phyloP scores from a whole-genome alignment of 2,329 filamentous ascomycete genomes.

The Thermoascus crustaceus region DNA sequence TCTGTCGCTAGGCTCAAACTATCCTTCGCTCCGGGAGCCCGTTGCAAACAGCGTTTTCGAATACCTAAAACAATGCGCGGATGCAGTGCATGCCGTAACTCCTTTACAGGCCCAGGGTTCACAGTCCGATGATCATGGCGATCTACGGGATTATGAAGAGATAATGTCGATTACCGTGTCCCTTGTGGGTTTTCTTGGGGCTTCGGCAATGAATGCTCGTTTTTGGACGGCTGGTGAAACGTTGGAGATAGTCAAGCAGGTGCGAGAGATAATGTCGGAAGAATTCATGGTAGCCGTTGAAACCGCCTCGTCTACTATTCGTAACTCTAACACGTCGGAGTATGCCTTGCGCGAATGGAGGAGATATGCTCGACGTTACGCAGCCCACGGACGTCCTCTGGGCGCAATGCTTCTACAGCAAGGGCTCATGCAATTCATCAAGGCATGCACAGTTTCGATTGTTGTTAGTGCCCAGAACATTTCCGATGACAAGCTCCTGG shows the following conservation, averaged over 20 bases:
- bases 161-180: conserved; percentile 73
- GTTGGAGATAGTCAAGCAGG: conserved; percentile 60
- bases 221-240: conserved; percentile 76
- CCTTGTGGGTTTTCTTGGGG: conserved; percentile 82
- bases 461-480: conserved; percentile 55
- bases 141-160: conserved; percentile 53
- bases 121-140: conserved; percentile 32
- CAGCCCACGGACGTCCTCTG: conserved; percentile 67
- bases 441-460: conserved; percentile 67
- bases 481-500: conserved; percentile 58
- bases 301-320: conserved; percentile 80
- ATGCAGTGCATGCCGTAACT: conserved; percentile 51
- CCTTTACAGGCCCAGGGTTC: conserved; percentile 50
- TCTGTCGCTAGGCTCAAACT: conserved; percentile 68
- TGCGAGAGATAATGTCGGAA: conserved; percentile 71
- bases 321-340: conserved; percentile 64
- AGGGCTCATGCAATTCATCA: conserved; percentile 77
- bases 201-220: conserved; percentile 64
- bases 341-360: conserved; percentile 75
- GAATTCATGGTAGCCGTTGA: conserved; percentile 79
- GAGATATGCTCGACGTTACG: conserved; percentile 74
- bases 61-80: conserved; percentile 64
- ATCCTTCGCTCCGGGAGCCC: conserved; percentile 58
- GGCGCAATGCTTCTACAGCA: conserved; percentile 87
- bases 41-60: conserved; percentile 59